These are phyloP conservation scores for Chrysoporthe deuterocubensis DNA, from an alignment of 2,329 filamentous ascomycete species.

Conservation along the genomic window DNA sequence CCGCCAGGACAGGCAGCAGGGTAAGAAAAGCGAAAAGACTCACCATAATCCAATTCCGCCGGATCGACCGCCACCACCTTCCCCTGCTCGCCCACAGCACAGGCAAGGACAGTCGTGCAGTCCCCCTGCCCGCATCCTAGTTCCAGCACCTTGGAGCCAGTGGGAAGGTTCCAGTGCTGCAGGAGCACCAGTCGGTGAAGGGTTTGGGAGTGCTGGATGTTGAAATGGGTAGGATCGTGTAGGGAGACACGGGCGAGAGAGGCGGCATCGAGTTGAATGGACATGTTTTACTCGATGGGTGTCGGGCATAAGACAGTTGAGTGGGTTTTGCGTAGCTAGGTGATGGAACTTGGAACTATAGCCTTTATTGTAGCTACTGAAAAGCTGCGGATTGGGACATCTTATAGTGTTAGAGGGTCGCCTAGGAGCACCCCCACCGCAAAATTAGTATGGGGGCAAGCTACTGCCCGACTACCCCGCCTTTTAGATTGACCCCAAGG, in stretches of 20 bases:
- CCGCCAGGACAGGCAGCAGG: conserved; percentile 7
- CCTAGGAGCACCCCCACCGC: neutral
- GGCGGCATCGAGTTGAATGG: conserved; percentile 34
- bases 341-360: neutral
- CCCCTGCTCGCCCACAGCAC: conserved; percentile 48
- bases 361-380: neutral
- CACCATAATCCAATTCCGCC: conserved; percentile 52
- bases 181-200: conserved; percentile 43
- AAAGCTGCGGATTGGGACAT: neutral
- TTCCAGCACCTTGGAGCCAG: conserved; percentile 54
- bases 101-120: conserved; percentile 57
- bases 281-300: neutral
- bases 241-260: conserved; percentile 28
- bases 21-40: conserved; percentile 35
- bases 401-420: neutral
- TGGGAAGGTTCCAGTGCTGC: conserved; percentile 41
- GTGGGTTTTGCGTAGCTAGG: neutral
- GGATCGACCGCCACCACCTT: conserved; percentile 58
- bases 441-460: neutral
- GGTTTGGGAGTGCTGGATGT: conserved; percentile 28
- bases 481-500: neutral
- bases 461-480: conserved; percentile 5
- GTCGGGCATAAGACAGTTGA: conserved; percentile 2
- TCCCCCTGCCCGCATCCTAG: conserved; percentile 65
- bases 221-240: conserved; percentile 21